Base-by-base conservation (phyloP, 495 filamentous ascomycete species). In the Beverwykella pulmonaria region DNA sequence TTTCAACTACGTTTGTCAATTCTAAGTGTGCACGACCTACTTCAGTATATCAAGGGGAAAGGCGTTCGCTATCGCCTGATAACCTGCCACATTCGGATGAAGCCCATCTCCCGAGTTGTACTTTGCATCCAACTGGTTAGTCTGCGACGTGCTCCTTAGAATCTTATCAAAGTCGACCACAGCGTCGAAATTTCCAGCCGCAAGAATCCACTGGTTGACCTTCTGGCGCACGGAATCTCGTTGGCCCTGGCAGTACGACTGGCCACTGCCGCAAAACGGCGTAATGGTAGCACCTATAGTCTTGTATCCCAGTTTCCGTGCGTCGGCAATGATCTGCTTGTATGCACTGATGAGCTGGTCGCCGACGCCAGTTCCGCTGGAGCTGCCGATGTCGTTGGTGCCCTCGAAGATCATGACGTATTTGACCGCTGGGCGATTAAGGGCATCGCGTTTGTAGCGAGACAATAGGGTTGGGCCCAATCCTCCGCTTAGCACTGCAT, bases 321-420 rank as follows among this genome's bases (percentile, higher is more conserved):
- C 75, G 14, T 87, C 80, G 0, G 74, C 77, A 8, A 79, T 80
- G 44, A 90, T 86, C 49, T 84, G 82, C 63, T 77, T 74, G 71
- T 81, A 92, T 10, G 84, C 83, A 8, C 77, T 75, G 47, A 87
- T 82, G 1, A 91, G 71, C 23, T 75, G 69, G 53, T 82, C 79
- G 1, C 77, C 83, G 39, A 88, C 79, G 6, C 67, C 47, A 17
- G 69, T 74, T 69, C 88, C 86, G 2, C 78, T 76, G 1, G 69
- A 71, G 1, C 72, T 53, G 46, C 87, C 87, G 48, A 89, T 88
- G 73, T 91, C 89, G 73, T 91, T 92, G 26, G 90, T 86, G 15
- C 88, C 88, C 73, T 87, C 83, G 75, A 91, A 91, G 30, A 91
- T 82, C 76, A 91, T 82, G 29, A 83, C 83, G 65, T 85, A 89